Conservation (phyloP, 306 rosid genomes). For the Casuarina cunninghamiana region DNA sequence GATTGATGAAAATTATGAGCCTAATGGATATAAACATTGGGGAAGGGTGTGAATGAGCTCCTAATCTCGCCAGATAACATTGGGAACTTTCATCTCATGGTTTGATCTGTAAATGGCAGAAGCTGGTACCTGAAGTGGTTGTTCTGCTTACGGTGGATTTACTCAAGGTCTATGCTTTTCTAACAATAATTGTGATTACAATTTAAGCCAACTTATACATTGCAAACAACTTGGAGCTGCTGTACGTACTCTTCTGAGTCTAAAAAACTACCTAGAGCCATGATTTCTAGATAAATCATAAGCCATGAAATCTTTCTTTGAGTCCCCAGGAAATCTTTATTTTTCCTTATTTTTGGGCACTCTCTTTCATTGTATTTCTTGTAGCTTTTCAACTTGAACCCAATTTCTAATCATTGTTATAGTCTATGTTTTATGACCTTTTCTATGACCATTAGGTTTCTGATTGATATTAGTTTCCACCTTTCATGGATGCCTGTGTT, state of each 20-base stretch:
- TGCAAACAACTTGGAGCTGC: background rate
- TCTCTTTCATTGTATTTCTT: background rate
- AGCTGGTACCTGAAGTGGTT: background rate
- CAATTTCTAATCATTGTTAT: background rate
- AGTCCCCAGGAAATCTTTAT: background rate
- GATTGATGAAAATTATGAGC: background rate
- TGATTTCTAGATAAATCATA: background rate
- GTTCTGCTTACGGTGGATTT: background rate
- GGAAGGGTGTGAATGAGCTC: background rate
- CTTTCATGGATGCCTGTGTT: background rate
- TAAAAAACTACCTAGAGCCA: background rate
- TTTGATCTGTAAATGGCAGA: background rate
- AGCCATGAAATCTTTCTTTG: background rate
- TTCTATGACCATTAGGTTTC: background rate
- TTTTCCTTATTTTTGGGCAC: background rate
- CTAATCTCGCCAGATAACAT: background rate
- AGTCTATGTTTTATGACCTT: background rate
- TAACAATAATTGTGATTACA: background rate
- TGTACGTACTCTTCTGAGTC: background rate
- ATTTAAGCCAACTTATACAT: background rate
- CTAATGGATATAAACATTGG: background rate
- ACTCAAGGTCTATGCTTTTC: background rate
- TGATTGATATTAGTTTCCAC: background rate
- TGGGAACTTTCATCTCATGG: background rate
- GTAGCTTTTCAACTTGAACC: background rate